Percentiles rank a stretch among this genome's conserved stretches.
These are phyloP conservation scores for Ogataea hybrid DNA, from an alignment of 1,139 yeast species.

Conservation along the genomic window DNA sequence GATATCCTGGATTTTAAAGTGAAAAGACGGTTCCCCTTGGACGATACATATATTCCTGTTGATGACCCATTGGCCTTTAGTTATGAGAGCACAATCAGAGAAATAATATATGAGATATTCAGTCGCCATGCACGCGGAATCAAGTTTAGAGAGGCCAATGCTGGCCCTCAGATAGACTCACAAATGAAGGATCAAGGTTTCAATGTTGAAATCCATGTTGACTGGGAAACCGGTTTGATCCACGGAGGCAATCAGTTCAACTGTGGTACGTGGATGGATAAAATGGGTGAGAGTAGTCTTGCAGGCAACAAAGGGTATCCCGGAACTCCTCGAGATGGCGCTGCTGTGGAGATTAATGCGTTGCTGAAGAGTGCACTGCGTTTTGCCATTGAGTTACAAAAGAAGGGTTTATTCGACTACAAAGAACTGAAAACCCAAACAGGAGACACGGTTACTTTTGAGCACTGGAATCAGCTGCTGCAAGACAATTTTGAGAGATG, in stretches of 20 bases:
- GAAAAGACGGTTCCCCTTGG: slow-evolving; percentile 82
- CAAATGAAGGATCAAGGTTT: slow-evolving; percentile 95
- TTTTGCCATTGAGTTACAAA: slow-evolving; percentile 64
- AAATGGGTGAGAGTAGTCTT: slow-evolving; percentile 90
- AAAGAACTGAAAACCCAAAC: no score
- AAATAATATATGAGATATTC: slow-evolving; percentile 77
- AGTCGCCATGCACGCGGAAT: slow-evolving; percentile 87
- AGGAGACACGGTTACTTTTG: no score
- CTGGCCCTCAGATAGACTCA: slow-evolving; percentile 82
- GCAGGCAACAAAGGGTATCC: slow-evolving; percentile 93
- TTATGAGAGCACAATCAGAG: slow-evolving; percentile 66
- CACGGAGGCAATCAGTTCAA: slow-evolving; percentile 91
- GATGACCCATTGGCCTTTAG: slow-evolving; percentile 77
- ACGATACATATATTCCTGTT: slow-evolving; percentile 71
- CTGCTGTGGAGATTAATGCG: slow-evolving; percentile 91
- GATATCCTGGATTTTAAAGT: slow-evolving; percentile 69
- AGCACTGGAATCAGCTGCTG: no score
- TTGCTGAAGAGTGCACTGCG: slow-evolving; percentile 78
- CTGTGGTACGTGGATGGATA: slow-evolving; percentile 99
- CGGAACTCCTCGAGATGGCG: slow-evolving; percentile 98
- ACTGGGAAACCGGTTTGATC: slow-evolving; percentile 85
- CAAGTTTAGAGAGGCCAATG: slow-evolving; percentile 90
- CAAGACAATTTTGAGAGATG: no score
- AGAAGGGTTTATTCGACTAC: slow-evolving; percentile 53
- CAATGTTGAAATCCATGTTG: slow-evolving; percentile 75